A percentile compares a stretch with the other conserved stretches of the same genome.
These are phyloP conservation scores for Alternaria longipes DNA, from an alignment of 2,329 filamentous ascomycete species.

Conservation along the genomic window DNA sequence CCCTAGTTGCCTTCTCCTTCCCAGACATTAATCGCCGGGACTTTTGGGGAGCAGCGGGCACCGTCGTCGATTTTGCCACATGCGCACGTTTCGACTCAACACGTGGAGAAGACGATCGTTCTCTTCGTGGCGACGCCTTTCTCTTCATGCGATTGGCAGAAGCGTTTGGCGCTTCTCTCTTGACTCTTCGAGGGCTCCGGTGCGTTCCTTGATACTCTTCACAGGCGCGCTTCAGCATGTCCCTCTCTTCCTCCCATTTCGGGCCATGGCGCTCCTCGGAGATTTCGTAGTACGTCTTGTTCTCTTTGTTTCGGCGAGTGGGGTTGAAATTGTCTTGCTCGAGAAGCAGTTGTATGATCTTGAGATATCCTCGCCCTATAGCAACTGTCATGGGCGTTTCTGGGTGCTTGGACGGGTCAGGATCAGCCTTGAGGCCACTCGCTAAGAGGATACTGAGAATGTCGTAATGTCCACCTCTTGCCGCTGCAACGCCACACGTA, in stretches of 20 bases:
- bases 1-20: constrained; percentile 48
- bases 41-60: constrained; percentile 39
- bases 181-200: constrained; percentile 45
- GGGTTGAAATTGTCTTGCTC: constrained; percentile 84
- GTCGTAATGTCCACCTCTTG: constrained; percentile 88
- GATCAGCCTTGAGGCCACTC: constrained; percentile 57
- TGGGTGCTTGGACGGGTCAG: constrained; percentile 78
- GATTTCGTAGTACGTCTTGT: constrained; percentile 86
- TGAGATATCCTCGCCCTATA: constrained; percentile 86
- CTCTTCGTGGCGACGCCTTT: constrained; percentile 43
- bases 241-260: constrained; percentile 88
- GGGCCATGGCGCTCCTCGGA: constrained; percentile 83
- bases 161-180: constrained; percentile 45
- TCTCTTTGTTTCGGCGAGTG: constrained; percentile 74
- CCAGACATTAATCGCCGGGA: constrained; percentile 48
- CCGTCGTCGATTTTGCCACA: constrained; percentile 33
- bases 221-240: constrained; percentile 79
- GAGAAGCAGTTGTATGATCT: constrained; percentile 82
- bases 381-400: constrained; percentile 94
- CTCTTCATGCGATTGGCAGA: constrained; percentile 42
- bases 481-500: constrained; percentile 88
- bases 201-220: constrained; percentile 61
- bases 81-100: constrained; percentile 39
- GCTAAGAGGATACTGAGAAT: constrained; percentile 77
- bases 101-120: constrained; percentile 48